phyloP scores from a whole-genome alignment of 2,329 filamentous ascomycete species.

The Cercospora sp. region DNA sequence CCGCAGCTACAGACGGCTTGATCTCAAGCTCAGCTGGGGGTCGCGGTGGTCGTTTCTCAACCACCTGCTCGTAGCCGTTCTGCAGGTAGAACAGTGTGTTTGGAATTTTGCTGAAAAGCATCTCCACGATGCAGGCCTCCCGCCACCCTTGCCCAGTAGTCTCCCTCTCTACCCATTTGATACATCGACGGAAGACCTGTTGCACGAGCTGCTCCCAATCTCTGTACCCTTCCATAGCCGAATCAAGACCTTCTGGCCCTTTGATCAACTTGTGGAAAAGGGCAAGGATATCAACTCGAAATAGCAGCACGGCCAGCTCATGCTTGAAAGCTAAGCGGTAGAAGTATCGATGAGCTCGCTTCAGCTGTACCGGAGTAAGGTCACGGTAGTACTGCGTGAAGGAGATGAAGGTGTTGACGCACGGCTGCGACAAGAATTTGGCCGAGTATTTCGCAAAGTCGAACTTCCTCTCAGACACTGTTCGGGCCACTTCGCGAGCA shows the following conservation, averaged over 20 bases:
- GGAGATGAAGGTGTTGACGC: slow-evolving; percentile 82
- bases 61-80: slow-evolving; percentile 82
- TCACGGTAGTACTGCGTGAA: slow-evolving; percentile 81
- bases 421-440: slow-evolving; percentile 79
- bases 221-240: slow-evolving; percentile 63
- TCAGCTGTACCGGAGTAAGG: slow-evolving; percentile 75
- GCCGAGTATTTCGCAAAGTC: slow-evolving; percentile 82
- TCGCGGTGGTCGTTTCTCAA: slow-evolving; percentile 62
- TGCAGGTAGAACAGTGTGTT: slow-evolving; percentile 84
- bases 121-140: slow-evolving; percentile 75
- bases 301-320: slow-evolving; percentile 83
- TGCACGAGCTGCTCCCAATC: slow-evolving; percentile 91
- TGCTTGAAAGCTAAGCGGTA: slow-evolving; percentile 94
- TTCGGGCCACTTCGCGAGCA: slow-evolving; percentile 66
- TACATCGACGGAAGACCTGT: slow-evolving; percentile 77
- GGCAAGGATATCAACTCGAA: slow-evolving; percentile 84
- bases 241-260: slow-evolving; percentile 74
- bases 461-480: slow-evolving; percentile 83
- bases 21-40: slow-evolving; percentile 83
- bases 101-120: slow-evolving; percentile 91
- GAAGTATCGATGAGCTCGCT: slow-evolving; percentile 89
- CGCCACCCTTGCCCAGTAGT: slow-evolving; percentile 65
- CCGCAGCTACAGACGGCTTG: slow-evolving; percentile 65
- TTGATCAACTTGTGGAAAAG: slow-evolving; percentile 91
- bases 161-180: slow-evolving; percentile 65